A percentile compares a stretch with the other conserved stretches of the same genome.
These are phyloP conservation scores for Eragrostis curvula DNA, from an alignment of 176 grass and related monocot genomes.

Conservation along the genomic window DNA sequence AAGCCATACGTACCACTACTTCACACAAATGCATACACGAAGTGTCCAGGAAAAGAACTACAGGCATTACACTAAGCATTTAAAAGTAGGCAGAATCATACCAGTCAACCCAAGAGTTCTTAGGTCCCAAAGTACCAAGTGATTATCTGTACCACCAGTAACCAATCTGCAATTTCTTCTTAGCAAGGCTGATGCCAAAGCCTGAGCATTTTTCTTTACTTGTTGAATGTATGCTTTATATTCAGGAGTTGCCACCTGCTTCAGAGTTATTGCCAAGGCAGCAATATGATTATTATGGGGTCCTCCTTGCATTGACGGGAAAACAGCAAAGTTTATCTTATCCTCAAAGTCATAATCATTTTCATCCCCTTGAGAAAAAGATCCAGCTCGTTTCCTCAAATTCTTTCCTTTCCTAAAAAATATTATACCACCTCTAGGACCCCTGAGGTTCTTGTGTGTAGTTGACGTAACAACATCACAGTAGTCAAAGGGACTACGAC, in stretches of 20 bases:
- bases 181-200: conserved; percentile 79
- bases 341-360: conserved; percentile 91
- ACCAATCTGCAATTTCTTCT: conserved; percentile 97
- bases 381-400: conserved; percentile 37
- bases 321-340: conserved; percentile 93
- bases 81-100: conserved; percentile 42
- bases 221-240: conserved; percentile 97
- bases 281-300: conserved; percentile 98
- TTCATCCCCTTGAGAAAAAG: conserved; percentile 63
- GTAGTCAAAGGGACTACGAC: conserved; percentile 85
- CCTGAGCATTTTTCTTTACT: conserved; percentile 95
- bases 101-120: conserved; percentile 96
- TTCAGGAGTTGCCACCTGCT: conserved; percentile 90
- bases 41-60: neutral
- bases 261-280: conserved; percentile 88
- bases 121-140: conserved; percentile 97
- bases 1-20: conserved; percentile 4
- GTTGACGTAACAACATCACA: conserved; percentile 98
- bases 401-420: conserved; percentile 94
- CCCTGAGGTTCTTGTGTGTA: conserved; percentile 94
- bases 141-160: conserved; percentile 97
- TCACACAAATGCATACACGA: neutral
- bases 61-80: neutral
- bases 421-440: conserved; percentile 94
- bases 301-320: conserved; percentile 97